Evolutionary conservation across 495 filamentous ascomycete species (phyloP), one percentile per base, ranked within the genome.

Genomic region (Sordaria brevicollis): DNA sequence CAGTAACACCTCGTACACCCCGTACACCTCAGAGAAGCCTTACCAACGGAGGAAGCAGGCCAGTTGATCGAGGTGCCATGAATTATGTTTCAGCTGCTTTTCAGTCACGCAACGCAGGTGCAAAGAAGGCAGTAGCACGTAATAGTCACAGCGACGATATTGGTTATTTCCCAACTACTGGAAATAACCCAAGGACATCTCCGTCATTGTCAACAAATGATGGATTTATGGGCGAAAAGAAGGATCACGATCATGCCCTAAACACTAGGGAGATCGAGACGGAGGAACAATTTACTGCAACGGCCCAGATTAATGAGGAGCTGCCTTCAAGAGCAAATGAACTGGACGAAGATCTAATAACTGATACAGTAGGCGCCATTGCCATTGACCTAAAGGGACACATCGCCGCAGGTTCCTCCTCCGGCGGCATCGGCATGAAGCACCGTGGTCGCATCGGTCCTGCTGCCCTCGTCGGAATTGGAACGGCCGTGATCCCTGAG

Each of bases 361-460:
- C 90, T 4, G 95, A 99, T 80, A 99, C 95, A 3, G 92, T 99
- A 38, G 95, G 95, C 9, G 96, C 93, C 21, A 95, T 99, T 73
- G 96, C 93, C 49, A 87, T 99, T 70, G 95, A 99, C 74, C 81
- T 82, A 29, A 87, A 83, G 41, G 95, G 95, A 21, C 90, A 91
- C 65, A 97, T 99, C 76, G 96, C 95, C 5, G 95, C 94, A 9
- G 95, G 92, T n/a, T 96, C 96, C 3, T 98, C 95, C 7, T 99
- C 95, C 65, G 95, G 95, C n/a, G 95, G 95, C 7, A 98, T 98
- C 72, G 96, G 96, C 17, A 97, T 99, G 93, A 99, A 99, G 74
- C 93, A 95, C 79, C 86, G 87, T 65, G 95, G 95, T 31, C 89
- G 95, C 54, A 85, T 96, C 74, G 95, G 95, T 3, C 95, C 95